Conservation (phyloP, 2,329 filamentous ascomycete species). For the Fusarium foetens region DNA sequence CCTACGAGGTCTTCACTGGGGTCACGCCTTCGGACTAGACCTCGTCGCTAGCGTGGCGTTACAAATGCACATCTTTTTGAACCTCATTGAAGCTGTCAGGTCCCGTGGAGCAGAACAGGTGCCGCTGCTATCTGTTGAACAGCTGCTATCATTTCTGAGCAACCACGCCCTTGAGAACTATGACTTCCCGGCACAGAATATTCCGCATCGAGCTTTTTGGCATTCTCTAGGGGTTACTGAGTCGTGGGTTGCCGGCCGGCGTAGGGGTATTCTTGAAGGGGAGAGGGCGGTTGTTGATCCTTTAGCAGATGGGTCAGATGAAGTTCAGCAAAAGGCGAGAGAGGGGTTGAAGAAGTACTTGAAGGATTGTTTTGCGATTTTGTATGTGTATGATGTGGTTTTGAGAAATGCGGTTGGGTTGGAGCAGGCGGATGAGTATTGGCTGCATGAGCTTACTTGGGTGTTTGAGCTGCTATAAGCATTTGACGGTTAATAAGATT, state of each 20-base stretch:
- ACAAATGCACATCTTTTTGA: background rate
- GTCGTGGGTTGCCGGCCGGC: background rate
- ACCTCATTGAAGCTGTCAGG: conserved; percentile 14
- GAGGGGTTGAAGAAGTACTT: background rate
- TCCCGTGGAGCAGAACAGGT: background rate
- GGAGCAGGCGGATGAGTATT: fast-evolving
- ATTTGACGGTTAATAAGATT: too few species aligned
- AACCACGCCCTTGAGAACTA: background rate
- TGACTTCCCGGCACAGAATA: conserved; percentile 6
- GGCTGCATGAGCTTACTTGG: background rate
- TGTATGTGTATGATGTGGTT: conserved; percentile 5
- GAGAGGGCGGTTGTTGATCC: background rate
- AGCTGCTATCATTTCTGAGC: background rate
- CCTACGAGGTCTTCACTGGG: background rate
- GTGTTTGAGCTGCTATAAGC: fast-evolving
- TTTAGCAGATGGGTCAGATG: background rate
- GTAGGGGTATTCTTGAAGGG: fast-evolving
- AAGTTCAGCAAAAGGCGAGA: background rate
- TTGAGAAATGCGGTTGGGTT: background rate
- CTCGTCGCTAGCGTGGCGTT: background rate
- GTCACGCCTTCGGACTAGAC: background rate
- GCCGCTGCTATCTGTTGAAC: background rate
- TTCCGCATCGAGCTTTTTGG: conserved; percentile 15
- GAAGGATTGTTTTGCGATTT: conserved; percentile 12
- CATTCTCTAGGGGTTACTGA: background rate